A percentile compares a stretch with the other conserved stretches of the same genome.
Evolutionary conservation across 345 rosid species (phyloP).

Genomic region (Hibiscus syriacus): DNA sequence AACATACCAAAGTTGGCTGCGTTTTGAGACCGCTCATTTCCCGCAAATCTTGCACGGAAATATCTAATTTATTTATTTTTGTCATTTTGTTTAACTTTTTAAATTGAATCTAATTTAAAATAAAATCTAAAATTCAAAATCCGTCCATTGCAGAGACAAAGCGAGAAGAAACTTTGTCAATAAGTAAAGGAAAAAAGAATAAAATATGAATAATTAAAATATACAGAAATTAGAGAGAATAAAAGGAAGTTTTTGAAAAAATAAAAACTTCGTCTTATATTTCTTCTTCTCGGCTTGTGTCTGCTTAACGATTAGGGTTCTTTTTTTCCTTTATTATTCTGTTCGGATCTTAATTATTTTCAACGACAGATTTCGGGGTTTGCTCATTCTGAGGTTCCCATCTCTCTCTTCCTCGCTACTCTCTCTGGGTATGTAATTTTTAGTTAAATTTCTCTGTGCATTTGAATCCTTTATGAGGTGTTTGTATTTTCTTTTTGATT

Average conservation of each 20-base stretch:
- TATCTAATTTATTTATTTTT: not conserved
- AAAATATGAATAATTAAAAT: not conserved
- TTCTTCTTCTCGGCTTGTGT: conserved; percentile 10
- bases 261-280: not conserved
- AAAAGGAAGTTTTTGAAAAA: conserved; percentile 8
- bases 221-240: not conserved
- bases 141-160: conserved; percentile 1
- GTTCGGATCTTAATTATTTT: conserved; percentile 11
- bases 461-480: conserved; percentile 2
- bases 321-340: not conserved
- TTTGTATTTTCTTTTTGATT: conserved; percentile 11
- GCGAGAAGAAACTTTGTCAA: conserved; percentile 1
- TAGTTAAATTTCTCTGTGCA: not conserved
- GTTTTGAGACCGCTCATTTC: not conserved
- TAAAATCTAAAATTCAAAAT: too few species aligned
- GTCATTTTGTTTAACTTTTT: not conserved
- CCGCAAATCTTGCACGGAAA: conserved; percentile 12
- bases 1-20: not conserved
- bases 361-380: conserved; percentile 2
- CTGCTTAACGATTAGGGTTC: conserved; percentile 21
- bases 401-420: not conserved
- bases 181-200: not conserved
- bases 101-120: not conserved
- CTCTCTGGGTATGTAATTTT: not conserved
- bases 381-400: conserved; percentile 6